Evolutionary conservation across 192 early-diverging fungal genomes (phyloP).

Genomic region (Haplosporangium gracile): DNA sequence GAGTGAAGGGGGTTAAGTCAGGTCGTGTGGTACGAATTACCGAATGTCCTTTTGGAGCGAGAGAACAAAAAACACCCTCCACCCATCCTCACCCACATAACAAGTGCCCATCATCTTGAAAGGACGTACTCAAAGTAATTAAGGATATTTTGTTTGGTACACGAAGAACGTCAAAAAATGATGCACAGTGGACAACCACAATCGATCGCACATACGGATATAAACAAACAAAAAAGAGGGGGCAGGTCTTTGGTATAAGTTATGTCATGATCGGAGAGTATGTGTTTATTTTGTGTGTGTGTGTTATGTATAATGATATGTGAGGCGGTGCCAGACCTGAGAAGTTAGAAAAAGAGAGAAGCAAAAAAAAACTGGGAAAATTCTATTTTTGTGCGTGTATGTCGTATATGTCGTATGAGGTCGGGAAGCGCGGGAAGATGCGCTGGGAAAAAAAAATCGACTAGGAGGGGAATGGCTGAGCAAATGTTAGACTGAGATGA

Average conservation of each 20-base stretch:
- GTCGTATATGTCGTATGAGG: neutral
- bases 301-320: neutral
- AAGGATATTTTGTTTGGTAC: too few species aligned
- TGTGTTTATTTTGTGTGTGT: neutral
- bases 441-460: neutral
- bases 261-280: neutral
- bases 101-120: neutral
- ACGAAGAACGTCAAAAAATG: too few species aligned
- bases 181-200: neutral
- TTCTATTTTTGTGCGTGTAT: conserved; percentile 9
- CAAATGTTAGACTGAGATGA: conserved; percentile 8
- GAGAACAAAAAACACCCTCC: too few species aligned
- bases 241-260: neutral
- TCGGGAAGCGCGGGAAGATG: neutral
- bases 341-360: neutral
- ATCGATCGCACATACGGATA: neutral
- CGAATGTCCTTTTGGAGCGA: neutral
- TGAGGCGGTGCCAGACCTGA: conserved; percentile 2
- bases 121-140: too few species aligned
- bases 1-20: neutral
- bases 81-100: neutral
- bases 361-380: neutral
- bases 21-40: neutral
- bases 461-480: neutral
- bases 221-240: too few species aligned